Base-by-base conservation (phyloP, 495 filamentous ascomycete species). In the Penicillium robsamsonii region DNA sequence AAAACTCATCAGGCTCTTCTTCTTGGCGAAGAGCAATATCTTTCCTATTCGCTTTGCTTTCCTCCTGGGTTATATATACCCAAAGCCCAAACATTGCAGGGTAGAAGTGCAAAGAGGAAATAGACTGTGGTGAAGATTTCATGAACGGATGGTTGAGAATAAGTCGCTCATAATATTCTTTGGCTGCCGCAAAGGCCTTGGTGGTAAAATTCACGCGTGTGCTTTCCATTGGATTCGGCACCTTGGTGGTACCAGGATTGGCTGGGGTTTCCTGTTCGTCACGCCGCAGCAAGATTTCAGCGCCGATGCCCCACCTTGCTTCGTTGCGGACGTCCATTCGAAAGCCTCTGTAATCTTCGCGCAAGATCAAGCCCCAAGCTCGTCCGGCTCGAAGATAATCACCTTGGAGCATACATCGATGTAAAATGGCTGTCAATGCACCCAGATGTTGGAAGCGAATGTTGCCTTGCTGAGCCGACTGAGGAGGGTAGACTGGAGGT, bases 11-110 rank as follows among this genome's bases (percentile, higher is more conserved):
- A 12, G 57, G 63, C 15, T 57, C 59, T 46, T 60, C 53, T 18
- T 66, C 67, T 9, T 58, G 43, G 22, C 59, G 30, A 38, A 58
- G 25, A 41, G 53, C 20, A 44, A 74, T 53, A 25, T 62, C 58
- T 18, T 70, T 59, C 31, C 69, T 67, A 49, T 64, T 66, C n/a
- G 27, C 41, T 3, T 71, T 77, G 59, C 74, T 78, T 56, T 79
- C 71, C 49, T 79, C 71, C 53, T 85, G 78, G 2, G 82, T 67
- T 17, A 82, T 76, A 59, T 84, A 86, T 24, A 89, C 75, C 83
- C 86, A 88, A 15, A 87, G 70, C 5, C 78, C 79, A 43, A 88
- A 82, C 81, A 89, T 82, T n/a, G 81, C 82, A 6, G 83, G 82
- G 59, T 87, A 87, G 59, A 89, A 87, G 27, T 81, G 75, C 45